These are phyloP conservation scores for Acacia pycnantha DNA, from an alignment of 331 rosid genomes.

Conservation along the genomic window DNA sequence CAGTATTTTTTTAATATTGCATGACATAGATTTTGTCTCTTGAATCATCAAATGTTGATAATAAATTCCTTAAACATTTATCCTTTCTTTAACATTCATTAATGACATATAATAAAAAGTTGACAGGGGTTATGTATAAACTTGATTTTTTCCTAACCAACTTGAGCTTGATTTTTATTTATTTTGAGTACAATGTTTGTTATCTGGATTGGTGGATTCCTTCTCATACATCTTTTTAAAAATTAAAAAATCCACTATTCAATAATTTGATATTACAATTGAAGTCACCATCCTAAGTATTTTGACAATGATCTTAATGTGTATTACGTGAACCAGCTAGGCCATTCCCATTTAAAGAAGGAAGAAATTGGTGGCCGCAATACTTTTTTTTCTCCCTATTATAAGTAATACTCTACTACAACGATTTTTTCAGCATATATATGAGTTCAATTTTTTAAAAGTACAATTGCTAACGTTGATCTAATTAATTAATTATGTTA, in stretches of 20 bases:
- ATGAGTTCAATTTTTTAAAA: neutral
- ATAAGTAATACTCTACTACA: neutral
- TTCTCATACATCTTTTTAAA: no score
- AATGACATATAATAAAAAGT: no score
- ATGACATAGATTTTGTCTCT: neutral
- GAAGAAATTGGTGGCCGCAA: neutral
- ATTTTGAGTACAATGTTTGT: no score
- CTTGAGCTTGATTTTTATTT: no score
- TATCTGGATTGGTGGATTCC: no score
- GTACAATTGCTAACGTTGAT: neutral
- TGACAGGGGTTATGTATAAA: no score
- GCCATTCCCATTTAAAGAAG: neutral
- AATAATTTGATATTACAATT: neutral
- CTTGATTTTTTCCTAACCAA: no score
- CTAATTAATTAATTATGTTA: neutral
- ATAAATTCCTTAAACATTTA: neutral
- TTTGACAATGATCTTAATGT: neutral
- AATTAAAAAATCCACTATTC: neutral
- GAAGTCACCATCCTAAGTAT: neutral
- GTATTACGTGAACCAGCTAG: neutral
- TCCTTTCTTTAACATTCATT: no score
- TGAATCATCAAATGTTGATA: neutral
- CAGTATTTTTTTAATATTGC: neutral
- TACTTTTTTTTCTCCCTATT: neutral
- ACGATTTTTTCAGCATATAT: neutral